Base-by-base conservation (phyloP, 1,284 basidiomycete genomes). In the Macrocystidia cucumis region DNA sequence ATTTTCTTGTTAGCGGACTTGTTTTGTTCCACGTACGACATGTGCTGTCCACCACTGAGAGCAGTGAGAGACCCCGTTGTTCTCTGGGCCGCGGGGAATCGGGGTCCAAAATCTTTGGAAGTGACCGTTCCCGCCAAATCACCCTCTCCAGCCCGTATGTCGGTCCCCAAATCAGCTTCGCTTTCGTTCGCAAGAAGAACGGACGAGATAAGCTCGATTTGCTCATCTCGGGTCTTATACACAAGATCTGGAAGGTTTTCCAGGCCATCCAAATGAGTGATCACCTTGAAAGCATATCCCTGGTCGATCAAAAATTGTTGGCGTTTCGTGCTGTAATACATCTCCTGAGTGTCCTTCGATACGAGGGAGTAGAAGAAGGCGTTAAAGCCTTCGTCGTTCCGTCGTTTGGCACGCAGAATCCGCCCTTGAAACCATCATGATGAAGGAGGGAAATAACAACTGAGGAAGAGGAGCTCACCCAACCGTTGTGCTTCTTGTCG, bases 331-430 rank as follows among this genome's bases (percentile, higher is more conserved):
- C 91, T 95, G 69, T 98, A 99, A 63, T 85, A 98, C 91, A 98
- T 98, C 63, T 98, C 96, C 52, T 96, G 90, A 0, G 96, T 99
- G 63, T 98, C 95, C 59, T 96, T 97, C 24, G 91, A 96, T 28
- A 98, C 96, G 19, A 99, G 76, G 21, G 92, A 97, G 62, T 99
- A 99, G 67, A 99, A 99, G 65, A 98, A 99, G 9, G 96, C 96
- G 49, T 98, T 98, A 69, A 99, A 99, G 1, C 96, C 96, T 60
- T 98, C 96, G 55, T 99, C 96, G 56, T 98, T 98, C 46, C 96
- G 74, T 37, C 96, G 76, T 62, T 99, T 99, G 6, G 96, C 96
- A 42, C 96, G 83, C 36, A 99, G 67, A 50, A 99, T 98, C 34
- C 92, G 89, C 17, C 91, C 88, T 90, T 35, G 17, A 14, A 33